phyloP scores from a whole-genome alignment of 768 basidiomycete genomes.

The Glaciozyma antarctica region DNA sequence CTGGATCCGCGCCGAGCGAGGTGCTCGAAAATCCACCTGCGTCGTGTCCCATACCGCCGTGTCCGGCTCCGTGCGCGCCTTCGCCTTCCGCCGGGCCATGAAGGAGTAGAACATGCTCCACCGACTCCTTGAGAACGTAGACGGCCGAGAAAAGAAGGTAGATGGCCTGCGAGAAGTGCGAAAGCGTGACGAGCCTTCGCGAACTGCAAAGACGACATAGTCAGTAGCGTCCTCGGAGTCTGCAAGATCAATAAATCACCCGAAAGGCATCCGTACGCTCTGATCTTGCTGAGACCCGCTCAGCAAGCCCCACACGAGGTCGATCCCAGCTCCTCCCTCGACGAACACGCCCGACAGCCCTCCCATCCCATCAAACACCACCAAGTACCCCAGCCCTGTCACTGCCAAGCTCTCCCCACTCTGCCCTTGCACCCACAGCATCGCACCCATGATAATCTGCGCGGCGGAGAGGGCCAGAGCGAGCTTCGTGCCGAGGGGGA shows the following conservation, averaged over 20 bases:
- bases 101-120: constrained; percentile 73
- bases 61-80: constrained; percentile 30
- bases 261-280: constrained; percentile 47
- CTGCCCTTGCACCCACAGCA: constrained; percentile 81
- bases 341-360: constrained; percentile 18
- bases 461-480: constrained; percentile 15
- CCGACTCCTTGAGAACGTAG: constrained; percentile 92
- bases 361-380: constrained; percentile 66
- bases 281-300: constrained; percentile 37
- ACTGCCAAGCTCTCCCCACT: constrained; percentile 72
- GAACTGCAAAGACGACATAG: constrained; percentile 11
- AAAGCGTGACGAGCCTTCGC: constrained; percentile 37
- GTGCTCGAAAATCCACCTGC: constrained; percentile 10
- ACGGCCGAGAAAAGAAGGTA: constrained; percentile 90
- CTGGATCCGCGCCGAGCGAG: background rate
- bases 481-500: constrained; percentile 14
- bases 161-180: constrained; percentile 71
- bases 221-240: background rate
- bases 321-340: constrained; percentile 24
- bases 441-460: constrained; percentile 43
- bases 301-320: constrained; percentile 44
- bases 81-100: constrained; percentile 21
- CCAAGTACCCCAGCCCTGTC: constrained; percentile 90
- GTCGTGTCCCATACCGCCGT: constrained; percentile 33
- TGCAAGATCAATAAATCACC: constrained; percentile 49